phyloP scores from a whole-genome alignment of 106 monocot genomes.

The Hemerocallis citrina region DNA sequence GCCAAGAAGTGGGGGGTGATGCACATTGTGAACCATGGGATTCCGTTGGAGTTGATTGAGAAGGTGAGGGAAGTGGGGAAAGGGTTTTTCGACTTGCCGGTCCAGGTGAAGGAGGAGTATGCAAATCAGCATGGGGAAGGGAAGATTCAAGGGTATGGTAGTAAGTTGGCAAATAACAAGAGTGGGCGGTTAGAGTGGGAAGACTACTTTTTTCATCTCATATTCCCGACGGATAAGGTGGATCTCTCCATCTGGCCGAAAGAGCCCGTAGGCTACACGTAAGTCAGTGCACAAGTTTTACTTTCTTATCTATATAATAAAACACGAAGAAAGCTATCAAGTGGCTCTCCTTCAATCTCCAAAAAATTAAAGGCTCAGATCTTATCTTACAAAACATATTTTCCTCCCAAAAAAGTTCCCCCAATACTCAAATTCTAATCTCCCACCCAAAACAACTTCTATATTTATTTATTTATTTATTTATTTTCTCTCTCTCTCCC shows the following conservation, averaged over 20 bases:
- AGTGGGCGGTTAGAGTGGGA: conserved; percentile 76
- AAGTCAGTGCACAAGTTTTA: too few species aligned
- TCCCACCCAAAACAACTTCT: too few species aligned
- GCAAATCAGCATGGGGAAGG: conserved; percentile 68
- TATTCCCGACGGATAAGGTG: conserved; percentile 50
- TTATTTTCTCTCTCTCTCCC: too few species aligned
- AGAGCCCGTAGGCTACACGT: conserved; percentile 50
- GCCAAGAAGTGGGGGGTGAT: conserved; percentile 84
- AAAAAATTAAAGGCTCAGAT: too few species aligned
- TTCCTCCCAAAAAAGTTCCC: too few species aligned
- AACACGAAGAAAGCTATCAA: too few species aligned
- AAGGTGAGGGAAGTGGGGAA: conserved; percentile 37
- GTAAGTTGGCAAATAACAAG: conserved; percentile 72
- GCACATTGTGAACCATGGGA: conserved; percentile 69
- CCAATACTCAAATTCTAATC: too few species aligned
- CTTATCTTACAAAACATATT: too few species aligned
- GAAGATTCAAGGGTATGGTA: conserved; percentile 74
- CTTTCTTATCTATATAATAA: too few species aligned
- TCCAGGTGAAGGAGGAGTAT: conserved; percentile 76
- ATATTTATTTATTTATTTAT: too few species aligned
- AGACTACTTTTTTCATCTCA: conserved; percentile 92
- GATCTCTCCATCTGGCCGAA: conserved; percentile 66
- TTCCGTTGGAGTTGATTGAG: conserved; percentile 40
- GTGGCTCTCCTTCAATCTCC: too few species aligned
- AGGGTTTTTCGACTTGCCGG: conserved; percentile 62